phyloP scores from a whole-genome alignment of 129 eudicot species.

The Gnaphalium uliginosum region DNA sequence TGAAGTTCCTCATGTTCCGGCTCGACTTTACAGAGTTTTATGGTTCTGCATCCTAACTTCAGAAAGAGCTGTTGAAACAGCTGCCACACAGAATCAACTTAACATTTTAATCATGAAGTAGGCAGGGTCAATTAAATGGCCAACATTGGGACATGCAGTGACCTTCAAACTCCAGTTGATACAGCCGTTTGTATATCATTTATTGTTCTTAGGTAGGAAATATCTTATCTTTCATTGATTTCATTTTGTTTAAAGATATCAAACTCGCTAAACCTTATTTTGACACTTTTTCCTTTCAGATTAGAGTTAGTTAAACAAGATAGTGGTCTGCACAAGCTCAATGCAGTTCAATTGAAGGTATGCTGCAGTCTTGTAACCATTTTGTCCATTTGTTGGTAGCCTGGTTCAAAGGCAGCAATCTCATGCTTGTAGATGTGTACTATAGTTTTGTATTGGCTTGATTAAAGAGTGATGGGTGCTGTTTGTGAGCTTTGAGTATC shows the following conservation, averaged over 20 bases:
- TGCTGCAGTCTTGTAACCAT: conserved; percentile 35
- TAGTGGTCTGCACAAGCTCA: conserved; percentile 26
- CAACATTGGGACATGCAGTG: conserved; percentile 20
- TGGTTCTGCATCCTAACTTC: conserved; percentile 50
- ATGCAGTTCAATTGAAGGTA: conserved; percentile 42
- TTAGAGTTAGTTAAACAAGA: conserved; percentile 25
- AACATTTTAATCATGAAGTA: conserved; percentile 24
- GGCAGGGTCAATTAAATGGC: conserved; percentile 12
- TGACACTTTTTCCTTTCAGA: conserved; percentile 34
- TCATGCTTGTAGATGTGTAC: conserved; percentile 43
- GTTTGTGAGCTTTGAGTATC: conserved; percentile 27
- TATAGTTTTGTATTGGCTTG: conserved; percentile 28
- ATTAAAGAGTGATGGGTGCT: conserved; percentile 41
- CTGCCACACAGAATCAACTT: conserved; percentile 26
- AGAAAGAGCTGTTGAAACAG: conserved; percentile 32
- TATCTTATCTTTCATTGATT: conserved; percentile 5
- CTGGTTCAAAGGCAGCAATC: conserved; percentile 7
- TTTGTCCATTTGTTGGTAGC: conserved; percentile 19
- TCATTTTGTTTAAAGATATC: background rate
- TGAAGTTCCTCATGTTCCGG: conserved; percentile 91
- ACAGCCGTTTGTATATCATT: conserved; percentile 26
- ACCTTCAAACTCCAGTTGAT: conserved; percentile 26
- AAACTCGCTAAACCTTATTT: conserved; percentile 11
- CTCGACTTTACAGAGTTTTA: conserved; percentile 94
- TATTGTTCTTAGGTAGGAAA: conserved; percentile 44